Conservation (phyloP, 1,139 yeast genomes). For the Blastobotrys persicus region DNA sequence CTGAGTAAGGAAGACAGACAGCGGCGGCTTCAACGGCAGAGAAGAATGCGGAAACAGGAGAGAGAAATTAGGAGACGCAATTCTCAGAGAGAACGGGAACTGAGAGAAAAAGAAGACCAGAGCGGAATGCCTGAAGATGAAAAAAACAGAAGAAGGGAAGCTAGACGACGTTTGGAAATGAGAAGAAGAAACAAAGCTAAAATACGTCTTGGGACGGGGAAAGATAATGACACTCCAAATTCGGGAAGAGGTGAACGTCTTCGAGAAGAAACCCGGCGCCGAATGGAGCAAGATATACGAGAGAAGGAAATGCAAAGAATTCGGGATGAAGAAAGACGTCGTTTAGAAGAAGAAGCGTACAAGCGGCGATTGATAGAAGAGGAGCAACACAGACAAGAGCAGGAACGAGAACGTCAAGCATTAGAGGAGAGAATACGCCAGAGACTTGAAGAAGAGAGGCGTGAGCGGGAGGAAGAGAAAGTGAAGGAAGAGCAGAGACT, state of each 20-base stretch:
- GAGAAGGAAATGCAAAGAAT: not conserved
- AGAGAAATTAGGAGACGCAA: not conserved
- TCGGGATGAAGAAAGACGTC: conserved; percentile 3
- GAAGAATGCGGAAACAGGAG: not conserved
- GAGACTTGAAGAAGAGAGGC: conserved; percentile 3
- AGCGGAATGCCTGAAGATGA: not conserved
- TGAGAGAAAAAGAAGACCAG: not conserved
- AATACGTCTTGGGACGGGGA: not conserved
- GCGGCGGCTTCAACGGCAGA: not conserved
- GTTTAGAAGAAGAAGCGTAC: not conserved
- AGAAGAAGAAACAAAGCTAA: not conserved
- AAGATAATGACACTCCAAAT: not conserved
- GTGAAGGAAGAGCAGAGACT: conserved; percentile 1
- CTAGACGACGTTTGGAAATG: not conserved
- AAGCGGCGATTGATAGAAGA: not conserved
- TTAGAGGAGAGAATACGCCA: conserved; percentile 4
- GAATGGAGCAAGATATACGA: not conserved
- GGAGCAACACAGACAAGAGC: not conserved
- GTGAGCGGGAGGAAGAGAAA: conserved; percentile 5
- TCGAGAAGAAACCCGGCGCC: not conserved
- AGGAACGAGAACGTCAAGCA: not conserved
- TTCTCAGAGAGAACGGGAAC: not conserved
- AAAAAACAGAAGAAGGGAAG: not conserved
- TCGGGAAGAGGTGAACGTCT: not conserved
- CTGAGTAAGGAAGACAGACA: conserved; percentile 1